phyloP scores from a whole-genome alignment of 306 rosid genomes.

The Boehmeria nivea region DNA sequence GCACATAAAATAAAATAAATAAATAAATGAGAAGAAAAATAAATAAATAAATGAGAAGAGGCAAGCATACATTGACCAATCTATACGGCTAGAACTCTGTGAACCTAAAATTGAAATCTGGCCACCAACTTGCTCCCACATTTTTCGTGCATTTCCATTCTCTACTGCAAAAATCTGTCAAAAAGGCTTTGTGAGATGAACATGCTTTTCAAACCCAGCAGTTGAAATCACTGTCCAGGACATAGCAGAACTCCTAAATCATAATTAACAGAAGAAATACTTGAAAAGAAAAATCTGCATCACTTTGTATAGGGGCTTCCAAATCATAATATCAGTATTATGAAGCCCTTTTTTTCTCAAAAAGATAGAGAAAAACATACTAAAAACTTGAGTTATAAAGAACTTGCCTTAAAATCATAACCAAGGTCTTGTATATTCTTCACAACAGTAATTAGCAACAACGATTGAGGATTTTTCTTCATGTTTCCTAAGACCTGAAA shows the following conservation, averaged over 20 bases:
- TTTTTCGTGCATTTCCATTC: conserved; percentile 52
- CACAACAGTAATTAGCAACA: conserved; percentile 72
- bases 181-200: conserved; percentile 21
- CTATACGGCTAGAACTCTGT: conserved; percentile 45
- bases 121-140: conserved; percentile 71
- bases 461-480: conserved; percentile 62
- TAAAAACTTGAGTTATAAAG: conserved; percentile 12
- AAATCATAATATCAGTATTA: no score
- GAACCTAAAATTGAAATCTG: conserved; percentile 49
- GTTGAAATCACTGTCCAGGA: no score
- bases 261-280: background rate
- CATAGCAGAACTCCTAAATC: conserved; percentile 13
- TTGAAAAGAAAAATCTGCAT: background rate
- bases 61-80: conserved; percentile 83
- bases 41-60: conserved; percentile 3
- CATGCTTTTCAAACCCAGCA: conserved; percentile 27
- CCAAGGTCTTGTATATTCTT: conserved; percentile 79
- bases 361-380: conserved; percentile 12
- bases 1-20: background rate
- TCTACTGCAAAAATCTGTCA: conserved; percentile 76
- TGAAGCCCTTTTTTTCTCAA: no score
- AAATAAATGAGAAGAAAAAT: conserved; percentile 4
- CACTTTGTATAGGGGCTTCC: no score
- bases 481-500: conserved; percentile 73
- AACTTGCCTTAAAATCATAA: conserved; percentile 67